Evolutionary conservation across 495 filamentous ascomycete species (phyloP).

Genomic region (Podospora pseudopauciseta): DNA sequence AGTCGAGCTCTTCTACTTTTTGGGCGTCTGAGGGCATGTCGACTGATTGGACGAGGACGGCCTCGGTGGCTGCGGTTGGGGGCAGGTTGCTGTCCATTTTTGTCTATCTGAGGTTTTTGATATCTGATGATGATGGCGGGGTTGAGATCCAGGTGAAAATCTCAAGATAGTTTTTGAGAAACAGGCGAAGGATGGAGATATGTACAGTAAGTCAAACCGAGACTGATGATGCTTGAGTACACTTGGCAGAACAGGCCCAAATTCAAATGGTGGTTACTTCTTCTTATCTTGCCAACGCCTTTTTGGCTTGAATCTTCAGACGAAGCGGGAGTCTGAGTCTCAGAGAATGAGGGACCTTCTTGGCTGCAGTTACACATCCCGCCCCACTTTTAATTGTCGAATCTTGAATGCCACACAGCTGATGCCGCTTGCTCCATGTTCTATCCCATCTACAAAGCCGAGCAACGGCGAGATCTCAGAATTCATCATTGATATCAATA

Average conservation of each 20-base stretch:
- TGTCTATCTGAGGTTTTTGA: not conserved
- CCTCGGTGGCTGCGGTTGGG: conserved; percentile 68
- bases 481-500: not conserved
- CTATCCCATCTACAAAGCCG: not conserved
- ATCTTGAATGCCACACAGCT: not conserved
- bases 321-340: not conserved
- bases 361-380: not conserved
- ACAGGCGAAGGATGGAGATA: not conserved
- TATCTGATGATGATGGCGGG: not conserved
- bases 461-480: not conserved
- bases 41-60: conserved; percentile 84
- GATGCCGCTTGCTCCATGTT: not conserved
- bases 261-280: not conserved
- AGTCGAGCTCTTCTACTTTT: conserved; percentile 82
- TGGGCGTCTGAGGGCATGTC: conserved; percentile 70
- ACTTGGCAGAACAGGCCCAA: not conserved
- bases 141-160: not conserved
- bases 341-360: not conserved
- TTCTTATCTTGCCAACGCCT: not conserved
- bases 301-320: not conserved
- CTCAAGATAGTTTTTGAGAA: not conserved
- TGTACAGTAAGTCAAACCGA: not conserved
- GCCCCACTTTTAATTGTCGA: not conserved
- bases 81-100: conserved; percentile 38
- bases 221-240: too few relatives aligned